Percentiles rank a stretch among this genome's conserved stretches.
These are phyloP conservation scores for Talaromyces borbonicus DNA, from an alignment of 495 filamentous ascomycete genomes.

Conservation along the genomic window DNA sequence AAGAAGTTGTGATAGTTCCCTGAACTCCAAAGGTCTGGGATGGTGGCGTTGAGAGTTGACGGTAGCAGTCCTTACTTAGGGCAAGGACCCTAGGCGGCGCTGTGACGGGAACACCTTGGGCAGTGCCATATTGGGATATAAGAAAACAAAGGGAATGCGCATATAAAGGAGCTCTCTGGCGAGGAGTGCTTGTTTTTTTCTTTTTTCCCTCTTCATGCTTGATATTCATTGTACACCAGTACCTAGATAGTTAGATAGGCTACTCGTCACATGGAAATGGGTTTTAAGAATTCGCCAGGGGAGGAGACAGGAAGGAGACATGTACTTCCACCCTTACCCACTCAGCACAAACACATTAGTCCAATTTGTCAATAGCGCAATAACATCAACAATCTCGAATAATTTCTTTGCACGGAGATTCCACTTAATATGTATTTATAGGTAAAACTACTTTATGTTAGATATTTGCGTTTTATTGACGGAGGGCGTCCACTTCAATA, in stretches of 20 bases:
- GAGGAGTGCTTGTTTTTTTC: not conserved
- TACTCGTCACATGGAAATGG: not conserved
- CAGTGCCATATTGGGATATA: not conserved
- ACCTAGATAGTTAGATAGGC: not conserved
- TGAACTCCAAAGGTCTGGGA: constrained; percentile 4
- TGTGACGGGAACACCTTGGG: not conserved
- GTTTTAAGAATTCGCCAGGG: too few relatives aligned
- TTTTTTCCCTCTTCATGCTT: not conserved
- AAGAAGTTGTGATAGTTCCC: constrained; percentile 3
- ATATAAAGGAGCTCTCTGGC: constrained; percentile 4
- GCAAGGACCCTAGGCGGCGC: constrained; percentile 3
- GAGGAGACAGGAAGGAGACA: too few relatives aligned
- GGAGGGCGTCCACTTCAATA: too few relatives aligned
- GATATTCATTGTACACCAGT: not conserved
- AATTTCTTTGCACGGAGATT: too few relatives aligned
- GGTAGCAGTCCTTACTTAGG: constrained; percentile 2
- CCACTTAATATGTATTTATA: too few relatives aligned
- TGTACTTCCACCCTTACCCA: too few relatives aligned
- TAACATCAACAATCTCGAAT: too few relatives aligned
- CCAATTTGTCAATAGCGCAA: too few relatives aligned
- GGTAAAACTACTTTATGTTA: too few relatives aligned
- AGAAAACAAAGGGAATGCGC: constrained; percentile 3
- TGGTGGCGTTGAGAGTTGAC: constrained; percentile 1
- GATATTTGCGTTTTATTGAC: too few relatives aligned
- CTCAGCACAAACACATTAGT: too few relatives aligned